These are phyloP conservation scores for Inga oerstediana DNA, from an alignment of 306 rosid genomes.

Conservation along the genomic window DNA sequence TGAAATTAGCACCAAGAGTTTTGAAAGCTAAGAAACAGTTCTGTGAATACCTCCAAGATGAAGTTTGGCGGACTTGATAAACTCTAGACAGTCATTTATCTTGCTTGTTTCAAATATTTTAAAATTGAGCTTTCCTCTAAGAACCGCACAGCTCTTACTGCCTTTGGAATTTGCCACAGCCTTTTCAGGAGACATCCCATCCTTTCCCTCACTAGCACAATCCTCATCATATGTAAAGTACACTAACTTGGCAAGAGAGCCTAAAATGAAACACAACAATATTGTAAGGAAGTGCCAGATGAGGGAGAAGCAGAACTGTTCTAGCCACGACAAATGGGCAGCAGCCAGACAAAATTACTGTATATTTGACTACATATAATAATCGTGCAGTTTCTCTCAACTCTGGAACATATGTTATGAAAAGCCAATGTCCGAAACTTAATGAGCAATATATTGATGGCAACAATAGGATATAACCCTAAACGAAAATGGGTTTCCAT, in stretches of 20 bases:
- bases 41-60: conserved; percentile 56
- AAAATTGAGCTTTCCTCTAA: conserved; percentile 83
- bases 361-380: conserved; percentile 8
- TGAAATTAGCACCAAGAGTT: conserved; percentile 20
- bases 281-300: conserved; percentile 9
- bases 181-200: conserved; percentile 41
- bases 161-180: conserved; percentile 43
- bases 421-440: conserved; percentile 1
- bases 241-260: conserved; percentile 81
- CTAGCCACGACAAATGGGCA: conserved; percentile 14
- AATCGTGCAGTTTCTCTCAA: conserved; percentile 10
- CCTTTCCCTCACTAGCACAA: conserved; percentile 37
- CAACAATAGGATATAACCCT: neutral
- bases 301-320: conserved; percentile 15
- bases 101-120: conserved; percentile 83
- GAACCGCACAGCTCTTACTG: conserved; percentile 37
- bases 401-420: neutral
- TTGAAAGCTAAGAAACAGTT: conserved; percentile 22
- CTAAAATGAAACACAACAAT: conserved; percentile 46
- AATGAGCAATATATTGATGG: neutral
- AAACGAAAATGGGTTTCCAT: conserved; percentile 10
- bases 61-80: conserved; percentile 70
- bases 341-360: conserved; percentile 16
- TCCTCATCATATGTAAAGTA: conserved; percentile 68
- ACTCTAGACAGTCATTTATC: conserved; percentile 78